Evolutionary conservation across 2,329 filamentous ascomycete species (phyloP).

Genomic region (Plectosphaerella sp.): DNA sequence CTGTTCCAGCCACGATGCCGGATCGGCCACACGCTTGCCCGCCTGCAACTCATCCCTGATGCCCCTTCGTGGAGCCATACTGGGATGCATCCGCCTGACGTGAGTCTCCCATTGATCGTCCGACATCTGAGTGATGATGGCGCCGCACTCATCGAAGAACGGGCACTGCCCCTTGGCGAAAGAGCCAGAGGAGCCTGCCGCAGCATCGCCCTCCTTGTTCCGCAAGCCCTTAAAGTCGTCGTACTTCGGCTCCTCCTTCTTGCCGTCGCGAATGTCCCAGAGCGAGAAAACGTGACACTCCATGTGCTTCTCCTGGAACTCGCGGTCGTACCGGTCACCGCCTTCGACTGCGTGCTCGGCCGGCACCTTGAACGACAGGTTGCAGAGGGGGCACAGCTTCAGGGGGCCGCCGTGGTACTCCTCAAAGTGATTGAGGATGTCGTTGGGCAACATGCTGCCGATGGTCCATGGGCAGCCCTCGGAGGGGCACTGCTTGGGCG

Average conservation of each 20-base stretch:
- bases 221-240: too few species aligned
- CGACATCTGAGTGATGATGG: conserved; percentile 13
- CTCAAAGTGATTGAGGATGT: conserved; percentile 10
- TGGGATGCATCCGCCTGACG: neutral
- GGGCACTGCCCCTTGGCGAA: conserved; percentile 9
- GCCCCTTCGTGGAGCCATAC: too few species aligned
- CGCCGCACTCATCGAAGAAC: conserved; percentile 10
- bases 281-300: conserved; percentile 13
- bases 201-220: too few species aligned
- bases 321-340: conserved; percentile 1
- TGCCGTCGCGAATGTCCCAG: conserved; percentile 6
- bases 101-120: conserved; percentile 10
- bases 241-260: too few species aligned
- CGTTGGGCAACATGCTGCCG: conserved; percentile 8
- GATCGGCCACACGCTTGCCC: too few species aligned
- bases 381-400: conserved; percentile 8
- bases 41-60: too few species aligned
- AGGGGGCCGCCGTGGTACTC: conserved; percentile 6
- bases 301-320: conserved; percentile 9
- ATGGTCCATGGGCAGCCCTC: conserved; percentile 7
- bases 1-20: neutral
- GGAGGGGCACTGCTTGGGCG: conserved; percentile 7
- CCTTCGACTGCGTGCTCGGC: neutral
- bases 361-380: conserved; percentile 7
- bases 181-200: too few species aligned